These are phyloP conservation scores for Metroxylon sagu DNA, from an alignment of 176 grass and related monocot species.

Conservation along the genomic window DNA sequence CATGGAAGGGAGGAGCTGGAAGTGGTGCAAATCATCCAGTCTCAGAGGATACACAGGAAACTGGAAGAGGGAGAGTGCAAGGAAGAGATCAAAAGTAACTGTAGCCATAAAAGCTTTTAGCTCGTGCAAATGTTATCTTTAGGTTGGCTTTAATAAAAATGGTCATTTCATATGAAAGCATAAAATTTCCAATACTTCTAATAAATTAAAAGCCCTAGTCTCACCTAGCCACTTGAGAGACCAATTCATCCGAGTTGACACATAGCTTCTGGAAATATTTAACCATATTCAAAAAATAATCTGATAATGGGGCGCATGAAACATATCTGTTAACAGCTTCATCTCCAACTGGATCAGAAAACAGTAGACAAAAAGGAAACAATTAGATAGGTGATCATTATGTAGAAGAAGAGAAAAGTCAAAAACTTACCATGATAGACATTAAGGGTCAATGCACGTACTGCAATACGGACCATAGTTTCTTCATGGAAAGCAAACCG, in stretches of 20 bases:
- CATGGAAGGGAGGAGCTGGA: no score
- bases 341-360: slow-evolving; percentile 68
- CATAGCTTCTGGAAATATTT: slow-evolving; percentile 89
- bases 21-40: no score
- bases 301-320: slow-evolving; percentile 48
- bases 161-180: no score
- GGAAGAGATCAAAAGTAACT: no score
- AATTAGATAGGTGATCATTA: slow-evolving; percentile 13
- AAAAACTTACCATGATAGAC: slow-evolving; percentile 97
- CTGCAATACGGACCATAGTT: slow-evolving; percentile 84
- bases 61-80: no score
- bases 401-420: not conserved
- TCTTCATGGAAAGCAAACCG: slow-evolving; percentile 95
- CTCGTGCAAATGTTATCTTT: no score
- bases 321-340: slow-evolving; percentile 90
- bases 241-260: slow-evolving; percentile 71
- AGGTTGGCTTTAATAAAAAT: no score
- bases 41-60: no score
- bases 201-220: not conserved
- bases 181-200: no score
- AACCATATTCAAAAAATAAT: slow-evolving; percentile 83
- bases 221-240: slow-evolving; percentile 38
- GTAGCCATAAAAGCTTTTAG: no score
- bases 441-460: slow-evolving; percentile 97
- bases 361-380: slow-evolving; percentile 15